Evolutionary conservation across 176 grass and related monocot genomes (phyloP), one percentile per base, ranked within the genome.

Genomic region (Guadua angustifolia): DNA sequence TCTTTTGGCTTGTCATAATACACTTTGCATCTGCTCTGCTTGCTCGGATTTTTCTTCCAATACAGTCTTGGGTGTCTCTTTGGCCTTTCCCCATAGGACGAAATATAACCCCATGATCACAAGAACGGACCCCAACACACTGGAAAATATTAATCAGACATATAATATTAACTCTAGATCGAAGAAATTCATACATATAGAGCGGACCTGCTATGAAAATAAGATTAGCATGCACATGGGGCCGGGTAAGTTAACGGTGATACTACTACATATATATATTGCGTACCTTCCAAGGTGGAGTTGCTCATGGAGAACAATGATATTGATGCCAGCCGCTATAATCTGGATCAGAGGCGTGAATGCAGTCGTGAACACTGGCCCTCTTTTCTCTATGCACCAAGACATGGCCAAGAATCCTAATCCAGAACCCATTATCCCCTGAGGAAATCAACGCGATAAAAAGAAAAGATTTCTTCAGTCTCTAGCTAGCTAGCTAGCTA

Each of bases 271-370:
- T n/a, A n/a, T n/a, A 6, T 17, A 71, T 7, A 19, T 90, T 36
- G 35, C 35, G 35, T 36, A 92, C 93, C 83, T 95, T 58, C 94
- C 94, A 51, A 97, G 66, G 61, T 87, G 85, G 75, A 97, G 88
- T 17, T 85, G 92, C 78, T 94, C 92, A 40, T 86, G 92, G 76
- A 97, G 92, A 59, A 90, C 50, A 13, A 84, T 50, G 58, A 88
- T 55, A 71, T 90, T 92, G 42, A 97, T 85, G 49, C 65, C 88
- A 40, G 88, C 92, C 53, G 93, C 94, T 24, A 94, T 51, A 2
- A 97, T 75, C 61, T 97, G 94, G 47, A 92, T 76, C 0, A 92
- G 85, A 84, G 94, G 92, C 55, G 90, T 97, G 89, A 97, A 97
- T 60, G 94, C 87, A 35, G 94, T 84, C 3, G 89, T 88, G 74